Evolutionary conservation across 805 yeast species (phyloP).

Genomic region (Phaffomyces antillensis): DNA sequence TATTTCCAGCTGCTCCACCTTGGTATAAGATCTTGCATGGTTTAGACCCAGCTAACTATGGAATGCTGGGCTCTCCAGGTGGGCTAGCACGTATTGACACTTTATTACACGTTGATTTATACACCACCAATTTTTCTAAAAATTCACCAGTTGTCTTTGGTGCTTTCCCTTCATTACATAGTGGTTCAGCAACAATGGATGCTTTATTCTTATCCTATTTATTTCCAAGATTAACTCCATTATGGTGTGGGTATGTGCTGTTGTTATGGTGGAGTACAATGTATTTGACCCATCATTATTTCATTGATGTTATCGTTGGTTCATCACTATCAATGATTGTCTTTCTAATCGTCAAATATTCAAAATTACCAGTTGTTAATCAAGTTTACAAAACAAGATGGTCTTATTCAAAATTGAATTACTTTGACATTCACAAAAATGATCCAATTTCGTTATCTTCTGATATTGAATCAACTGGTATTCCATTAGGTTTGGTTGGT

Average conservation of each 20-base stretch:
- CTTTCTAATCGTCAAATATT: conserved; percentile 62
- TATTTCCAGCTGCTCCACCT: conserved; percentile 95
- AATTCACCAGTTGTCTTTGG: conserved; percentile 94
- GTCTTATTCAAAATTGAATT: conserved; percentile 37
- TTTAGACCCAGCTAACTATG: conserved; percentile 80
- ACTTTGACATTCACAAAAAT: conserved; percentile 4
- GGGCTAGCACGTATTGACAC: conserved; percentile 85
- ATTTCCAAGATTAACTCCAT: conserved; percentile 61
- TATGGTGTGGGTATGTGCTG: conserved; percentile 71
- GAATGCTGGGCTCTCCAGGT: conserved; percentile 93
- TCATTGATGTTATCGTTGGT: conserved; percentile 90
- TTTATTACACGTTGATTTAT: conserved; percentile 72
- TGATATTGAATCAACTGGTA: conserved; percentile 4
- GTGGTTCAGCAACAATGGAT: conserved; percentile 93
- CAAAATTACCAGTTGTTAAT: conserved; percentile 55
- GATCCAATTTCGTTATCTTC: conserved; percentile 5
- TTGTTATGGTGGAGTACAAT: conserved; percentile 99
- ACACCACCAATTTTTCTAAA: conserved; percentile 66
- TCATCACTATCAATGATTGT: conserved; percentile 71
- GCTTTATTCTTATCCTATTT: conserved; percentile 78
- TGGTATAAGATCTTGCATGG: conserved; percentile 90
- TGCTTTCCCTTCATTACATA: conserved; percentile 81
- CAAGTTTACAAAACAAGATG: conserved; percentile 57
- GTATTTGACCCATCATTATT: conserved; percentile 96
- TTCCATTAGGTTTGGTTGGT: neutral